These are phyloP conservation scores for Chaetomiaceae sp. DNA, from an alignment of 2,329 filamentous ascomycete genomes.

Conservation along the genomic window DNA sequence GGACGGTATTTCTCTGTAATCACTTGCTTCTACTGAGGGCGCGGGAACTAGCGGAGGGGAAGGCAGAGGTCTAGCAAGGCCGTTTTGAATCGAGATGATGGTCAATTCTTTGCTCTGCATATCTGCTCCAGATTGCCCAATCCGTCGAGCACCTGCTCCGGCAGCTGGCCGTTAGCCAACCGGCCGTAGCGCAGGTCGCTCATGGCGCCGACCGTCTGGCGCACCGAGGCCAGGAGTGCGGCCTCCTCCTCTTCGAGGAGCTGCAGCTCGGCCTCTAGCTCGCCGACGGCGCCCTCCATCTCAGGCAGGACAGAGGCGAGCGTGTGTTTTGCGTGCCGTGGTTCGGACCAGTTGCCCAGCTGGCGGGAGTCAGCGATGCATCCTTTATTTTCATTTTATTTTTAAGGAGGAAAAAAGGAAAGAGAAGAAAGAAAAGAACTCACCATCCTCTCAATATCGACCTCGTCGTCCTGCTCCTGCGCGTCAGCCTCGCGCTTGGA, in stretches of 20 bases:
- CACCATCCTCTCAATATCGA: conserved; percentile 58
- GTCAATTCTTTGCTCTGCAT: conserved; percentile 43
- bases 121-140: conserved; percentile 59
- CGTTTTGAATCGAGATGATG: background rate
- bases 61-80: too few species aligned
- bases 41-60: too few species aligned
- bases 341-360: conserved; percentile 54
- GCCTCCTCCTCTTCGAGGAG: conserved; percentile 61
- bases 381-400: background rate
- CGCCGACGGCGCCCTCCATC: conserved; percentile 60
- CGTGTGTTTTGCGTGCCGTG: conserved; percentile 51
- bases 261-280: conserved; percentile 64
- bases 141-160: conserved; percentile 62
- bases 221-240: conserved; percentile 55
- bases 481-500: conserved; percentile 48
- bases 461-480: conserved; percentile 57
- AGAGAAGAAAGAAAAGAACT: background rate
- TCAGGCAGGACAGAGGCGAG: conserved; percentile 61
- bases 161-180: conserved; percentile 59
- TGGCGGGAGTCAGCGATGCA: conserved; percentile 4
- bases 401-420: background rate
- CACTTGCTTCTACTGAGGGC: too few species aligned
- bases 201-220: conserved; percentile 63
- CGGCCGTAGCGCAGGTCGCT: conserved; percentile 81
- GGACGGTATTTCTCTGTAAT: background rate